Base-by-base conservation (phyloP, 1,284 basidiomycete species). In the Trametes hirsuta region DNA sequence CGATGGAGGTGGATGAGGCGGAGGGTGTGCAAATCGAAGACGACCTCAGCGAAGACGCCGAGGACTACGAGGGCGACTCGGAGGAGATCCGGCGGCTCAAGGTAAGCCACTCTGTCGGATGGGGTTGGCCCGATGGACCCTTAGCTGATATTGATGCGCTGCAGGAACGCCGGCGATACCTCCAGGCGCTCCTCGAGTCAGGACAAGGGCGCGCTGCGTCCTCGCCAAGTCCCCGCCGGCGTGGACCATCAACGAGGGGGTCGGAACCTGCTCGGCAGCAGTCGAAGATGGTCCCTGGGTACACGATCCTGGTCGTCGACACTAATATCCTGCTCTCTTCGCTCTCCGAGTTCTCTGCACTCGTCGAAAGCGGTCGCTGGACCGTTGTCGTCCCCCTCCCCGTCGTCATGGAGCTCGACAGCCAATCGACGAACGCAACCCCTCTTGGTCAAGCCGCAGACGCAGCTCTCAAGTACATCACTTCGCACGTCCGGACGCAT, bases 371-470 rank as follows among this genome's bases (percentile, higher is more conserved):
- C 63, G 78, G 87, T 34, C 80, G 80, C 44, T 99, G 95, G 95
- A 97, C 92, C 0, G 81, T 97, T 52, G 81, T 99, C 56, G 81
- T 99, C 0, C 97, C 97, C 3, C 84, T 98, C 2, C 95, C 95
- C 0, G 97, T 97, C 56, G 84, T 98, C 68, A 98, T 96, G 80
- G 97, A 99, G 70, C 87, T 99, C 10, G 97, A 99, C 68, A 95
- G 96, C 12, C 84, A 98, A 36, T 83, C 86, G 0, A 80, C 82
- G 59, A 93, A 94, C 69, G 65, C 79, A 0, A 84, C 86, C 15
- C 77, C 73, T 30, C 84, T 96, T 12, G 91, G 89, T 47, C 84
- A 85, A 53, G 82, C 86, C 0, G 95, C 97, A 0, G 77, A 80
- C 34, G 78, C 81, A 14, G 93, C 95, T 0, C 80, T 97, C 54